Conservation (phyloP, 1,284 basidiomycete species). For the Meripilus lineatus region DNA sequence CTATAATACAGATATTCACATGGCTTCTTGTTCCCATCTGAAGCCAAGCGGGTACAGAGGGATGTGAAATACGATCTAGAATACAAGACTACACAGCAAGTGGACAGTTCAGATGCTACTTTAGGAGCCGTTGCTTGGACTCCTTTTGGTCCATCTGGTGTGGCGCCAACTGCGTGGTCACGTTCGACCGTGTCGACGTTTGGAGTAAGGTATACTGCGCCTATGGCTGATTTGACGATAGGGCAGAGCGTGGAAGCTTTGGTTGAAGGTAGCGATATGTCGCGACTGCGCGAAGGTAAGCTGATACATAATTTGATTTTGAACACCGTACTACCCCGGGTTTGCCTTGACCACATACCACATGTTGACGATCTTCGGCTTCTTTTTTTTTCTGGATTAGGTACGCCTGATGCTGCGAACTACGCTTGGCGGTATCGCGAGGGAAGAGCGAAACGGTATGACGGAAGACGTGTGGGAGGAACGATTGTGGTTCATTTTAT, state of each 20-base stretch:
- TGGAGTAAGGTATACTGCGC: constrained; percentile 68
- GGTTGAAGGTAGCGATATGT: constrained; percentile 65
- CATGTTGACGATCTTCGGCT: background rate
- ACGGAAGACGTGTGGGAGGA: constrained; percentile 75
- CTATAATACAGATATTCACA: constrained; percentile 78
- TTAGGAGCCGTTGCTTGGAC: no score
- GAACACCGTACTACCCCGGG: no score
- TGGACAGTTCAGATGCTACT: constrained; percentile 10
- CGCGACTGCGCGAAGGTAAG: constrained; percentile 56
- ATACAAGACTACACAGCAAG: constrained; percentile 13
- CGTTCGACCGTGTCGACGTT: constrained; percentile 85
- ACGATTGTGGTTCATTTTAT: constrained; percentile 96
- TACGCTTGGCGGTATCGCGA: constrained; percentile 69
- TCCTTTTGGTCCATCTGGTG: constrained; percentile 7
- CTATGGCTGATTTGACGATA: constrained; percentile 59
- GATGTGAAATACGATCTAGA: constrained; percentile 29
- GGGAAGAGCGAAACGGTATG: constrained; percentile 63
- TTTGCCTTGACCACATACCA: no score
- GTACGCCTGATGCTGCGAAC: constrained; percentile 43
- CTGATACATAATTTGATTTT: constrained; percentile 5
- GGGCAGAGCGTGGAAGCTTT: constrained; percentile 83
- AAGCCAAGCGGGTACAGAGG: constrained; percentile 66
- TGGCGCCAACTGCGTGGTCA: constrained; percentile 50
- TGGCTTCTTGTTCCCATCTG: constrained; percentile 95
- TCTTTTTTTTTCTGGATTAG: constrained; percentile 13